phyloP scores from a whole-genome alignment of 1,284 basidiomycete genomes.

The Anthracocystis panici-leucophaei region DNA sequence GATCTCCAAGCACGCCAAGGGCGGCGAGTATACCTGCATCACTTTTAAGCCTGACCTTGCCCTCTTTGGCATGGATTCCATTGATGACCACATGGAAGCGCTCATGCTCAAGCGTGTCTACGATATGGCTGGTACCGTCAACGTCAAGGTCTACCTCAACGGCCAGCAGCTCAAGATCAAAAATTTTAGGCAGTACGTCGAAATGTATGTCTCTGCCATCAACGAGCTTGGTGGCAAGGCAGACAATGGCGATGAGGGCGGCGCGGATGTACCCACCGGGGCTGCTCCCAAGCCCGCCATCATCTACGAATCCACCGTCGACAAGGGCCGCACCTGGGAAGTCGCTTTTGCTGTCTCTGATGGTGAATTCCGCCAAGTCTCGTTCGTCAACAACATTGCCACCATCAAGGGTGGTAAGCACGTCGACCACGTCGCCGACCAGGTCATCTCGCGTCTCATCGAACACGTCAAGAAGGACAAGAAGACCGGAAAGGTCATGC shows the following conservation, averaged over 20 bases:
- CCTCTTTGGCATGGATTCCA: conserved; percentile 90
- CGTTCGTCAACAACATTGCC: conserved; percentile 97
- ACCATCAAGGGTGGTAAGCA: conserved; percentile 98
- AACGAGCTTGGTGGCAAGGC: conserved; percentile 69
- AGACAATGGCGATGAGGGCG: conserved; percentile 29
- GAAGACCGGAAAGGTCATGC: conserved; percentile 85
- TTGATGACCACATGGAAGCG: conserved; percentile 91
- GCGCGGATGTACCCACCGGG: conserved; percentile 73
- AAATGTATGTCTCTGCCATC: conserved; percentile 79
- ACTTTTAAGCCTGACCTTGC: conserved; percentile 93
- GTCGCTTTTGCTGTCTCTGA: conserved; percentile 94
- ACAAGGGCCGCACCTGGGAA: conserved; percentile 82
- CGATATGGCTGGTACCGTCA: conserved; percentile 95
- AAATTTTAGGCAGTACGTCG: conserved; percentile 97
- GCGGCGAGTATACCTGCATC: conserved; percentile 89
- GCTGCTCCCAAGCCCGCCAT: conserved; percentile 81
- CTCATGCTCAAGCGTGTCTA: conserved; percentile 95
- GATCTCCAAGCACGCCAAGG: conserved; percentile 84
- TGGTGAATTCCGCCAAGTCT: conserved; percentile 82
- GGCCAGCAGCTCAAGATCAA: conserved; percentile 92
- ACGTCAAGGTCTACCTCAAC: conserved; percentile 92
- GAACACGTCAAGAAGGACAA: conserved; percentile 93
- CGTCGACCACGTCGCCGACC: conserved; percentile 86
- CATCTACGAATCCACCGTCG: conserved; percentile 83
- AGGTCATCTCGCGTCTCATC: conserved; percentile 82